phyloP scores from a whole-genome alignment of 331 rosid genomes.

The Quercus phellos region DNA sequence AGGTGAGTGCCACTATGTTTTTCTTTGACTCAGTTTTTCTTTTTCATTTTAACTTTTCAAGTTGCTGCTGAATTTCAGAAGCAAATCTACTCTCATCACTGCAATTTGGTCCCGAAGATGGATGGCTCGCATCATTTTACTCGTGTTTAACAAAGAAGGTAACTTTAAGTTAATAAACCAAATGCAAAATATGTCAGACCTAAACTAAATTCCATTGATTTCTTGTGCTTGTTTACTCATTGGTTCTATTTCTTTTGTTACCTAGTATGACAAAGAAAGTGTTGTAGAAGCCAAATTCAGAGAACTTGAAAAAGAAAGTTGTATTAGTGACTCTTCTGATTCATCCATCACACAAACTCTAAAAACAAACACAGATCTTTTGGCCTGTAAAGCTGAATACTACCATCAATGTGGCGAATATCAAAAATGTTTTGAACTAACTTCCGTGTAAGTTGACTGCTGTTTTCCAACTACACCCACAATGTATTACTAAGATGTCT shows the following conservation, averaged over 20 bases:
- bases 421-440: conserved; percentile 91
- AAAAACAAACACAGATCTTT: conserved; percentile 75
- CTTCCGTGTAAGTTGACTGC: conserved; percentile 66
- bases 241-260: conserved; percentile 9
- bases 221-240: conserved; percentile 3
- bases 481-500: conserved; percentile 8
- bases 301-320: conserved; percentile 75
- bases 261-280: conserved; percentile 80
- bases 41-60: background rate
- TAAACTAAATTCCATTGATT: background rate
- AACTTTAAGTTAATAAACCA: conserved; percentile 10
- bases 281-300: conserved; percentile 74
- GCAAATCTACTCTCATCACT: conserved; percentile 67
- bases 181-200: conserved; percentile 1
- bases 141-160: conserved; percentile 91
- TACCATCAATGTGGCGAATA: conserved; percentile 92
- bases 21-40: background rate
- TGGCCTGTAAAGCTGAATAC: conserved; percentile 98
- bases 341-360: conserved; percentile 56
- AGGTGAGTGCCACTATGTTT: conserved; percentile 40
- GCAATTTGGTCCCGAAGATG: conserved; percentile 83
- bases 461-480: conserved; percentile 12
- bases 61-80: conserved; percentile 48
- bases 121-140: conserved; percentile 89
- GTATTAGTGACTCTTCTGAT: conserved; percentile 52